Evolutionary conservation across 495 filamentous ascomycete genomes (phyloP).

Genomic region (Melanomma pulvis-pyrius): DNA sequence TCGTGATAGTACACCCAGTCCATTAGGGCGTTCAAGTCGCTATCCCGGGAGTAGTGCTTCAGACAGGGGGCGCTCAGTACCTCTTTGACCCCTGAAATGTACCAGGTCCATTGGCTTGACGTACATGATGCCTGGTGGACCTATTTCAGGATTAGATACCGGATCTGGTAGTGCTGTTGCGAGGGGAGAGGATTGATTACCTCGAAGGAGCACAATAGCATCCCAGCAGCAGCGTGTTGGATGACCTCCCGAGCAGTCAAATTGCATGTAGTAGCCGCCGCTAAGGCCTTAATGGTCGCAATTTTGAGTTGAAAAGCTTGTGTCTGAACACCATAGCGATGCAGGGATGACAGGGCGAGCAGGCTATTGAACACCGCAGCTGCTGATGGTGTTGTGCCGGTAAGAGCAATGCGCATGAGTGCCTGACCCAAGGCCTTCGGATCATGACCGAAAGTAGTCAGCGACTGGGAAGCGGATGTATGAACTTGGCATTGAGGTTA

Average conservation of each 20-base stretch:
- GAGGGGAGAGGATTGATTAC: no score
- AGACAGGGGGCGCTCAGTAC: conserved; percentile 31
- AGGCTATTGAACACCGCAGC: neutral
- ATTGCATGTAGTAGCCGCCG: conserved; percentile 8
- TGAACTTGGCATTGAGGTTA: no score
- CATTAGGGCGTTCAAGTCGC: conserved; percentile 17
- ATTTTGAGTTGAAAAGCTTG: neutral
- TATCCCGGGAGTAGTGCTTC: conserved; percentile 6
- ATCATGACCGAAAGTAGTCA: conserved; percentile 38
- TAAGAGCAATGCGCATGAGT: neutral
- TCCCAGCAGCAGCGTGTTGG: conserved; percentile 47
- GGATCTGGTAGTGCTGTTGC: neutral
- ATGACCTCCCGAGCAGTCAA: conserved; percentile 36
- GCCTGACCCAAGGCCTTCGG: neutral
- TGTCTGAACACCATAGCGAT: neutral
- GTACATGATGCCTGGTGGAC: conserved; percentile 35
- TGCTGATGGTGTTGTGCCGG: neutral
- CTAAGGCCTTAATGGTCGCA: neutral
- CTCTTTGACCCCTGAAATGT: conserved; percentile 35
- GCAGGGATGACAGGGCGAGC: neutral
- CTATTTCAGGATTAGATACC: conserved; percentile 21
- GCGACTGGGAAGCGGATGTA: conserved; percentile 35
- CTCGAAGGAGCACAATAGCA: conserved; percentile 48
- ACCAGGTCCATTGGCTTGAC: conserved; percentile 41
- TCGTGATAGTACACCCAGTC: conserved; percentile 41